phyloP scores from a whole-genome alignment of 257 asterid genomes.

The Voacanga thouarsii region DNA sequence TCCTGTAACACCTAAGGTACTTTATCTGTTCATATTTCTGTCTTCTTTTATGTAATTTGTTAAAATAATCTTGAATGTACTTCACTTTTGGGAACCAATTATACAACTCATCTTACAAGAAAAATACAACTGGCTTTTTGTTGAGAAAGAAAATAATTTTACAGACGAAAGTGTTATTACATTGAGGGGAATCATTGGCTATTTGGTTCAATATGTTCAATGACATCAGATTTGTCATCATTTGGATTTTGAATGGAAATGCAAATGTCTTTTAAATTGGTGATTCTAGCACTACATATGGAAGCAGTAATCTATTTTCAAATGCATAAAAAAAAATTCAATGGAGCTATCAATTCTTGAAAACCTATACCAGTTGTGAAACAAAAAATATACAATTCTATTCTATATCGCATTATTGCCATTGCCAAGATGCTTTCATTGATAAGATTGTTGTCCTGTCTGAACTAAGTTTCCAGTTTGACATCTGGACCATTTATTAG shows the following conservation, averaged over 20 bases:
- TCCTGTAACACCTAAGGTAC: constrained; percentile 84
- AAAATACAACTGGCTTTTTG: not conserved
- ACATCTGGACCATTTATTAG: not conserved
- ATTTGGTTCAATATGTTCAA: not conserved
- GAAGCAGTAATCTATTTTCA: not conserved
- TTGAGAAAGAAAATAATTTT: constrained; percentile 3
- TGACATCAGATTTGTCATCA: not conserved
- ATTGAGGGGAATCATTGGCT: not conserved
- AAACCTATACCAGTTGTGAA: not conserved
- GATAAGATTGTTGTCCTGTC: not conserved
- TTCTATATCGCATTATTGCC: too few species aligned
- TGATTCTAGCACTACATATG: not conserved
- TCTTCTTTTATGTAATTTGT: not conserved
- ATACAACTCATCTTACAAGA: not conserved
- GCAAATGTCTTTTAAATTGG: not conserved
- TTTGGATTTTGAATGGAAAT: not conserved
- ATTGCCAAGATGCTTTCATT: not conserved
- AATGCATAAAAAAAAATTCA: not conserved
- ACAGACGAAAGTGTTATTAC: not conserved
- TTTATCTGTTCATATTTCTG: constrained; percentile 15
- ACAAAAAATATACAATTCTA: not conserved
- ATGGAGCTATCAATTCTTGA: not conserved
- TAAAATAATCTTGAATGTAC: not conserved
- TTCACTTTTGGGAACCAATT: not conserved
- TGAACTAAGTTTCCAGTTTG: not conserved